Evolutionary conservation across 2,329 filamentous ascomycete species (phyloP).

Genomic region (Fusarium concolor): DNA sequence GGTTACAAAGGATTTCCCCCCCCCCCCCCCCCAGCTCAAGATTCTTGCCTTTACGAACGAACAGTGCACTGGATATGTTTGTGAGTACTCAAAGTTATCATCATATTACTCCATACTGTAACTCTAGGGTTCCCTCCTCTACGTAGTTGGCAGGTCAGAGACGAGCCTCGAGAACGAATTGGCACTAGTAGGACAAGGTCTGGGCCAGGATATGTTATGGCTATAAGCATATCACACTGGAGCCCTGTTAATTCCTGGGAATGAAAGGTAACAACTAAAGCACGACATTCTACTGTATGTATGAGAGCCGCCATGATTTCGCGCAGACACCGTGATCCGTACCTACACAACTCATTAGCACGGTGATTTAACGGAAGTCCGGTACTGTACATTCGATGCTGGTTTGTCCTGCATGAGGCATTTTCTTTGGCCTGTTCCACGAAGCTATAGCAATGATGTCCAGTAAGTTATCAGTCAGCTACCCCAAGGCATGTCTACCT

Average conservation of each 20-base stretch:
- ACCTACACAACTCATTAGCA: neutral
- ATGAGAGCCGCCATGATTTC: neutral
- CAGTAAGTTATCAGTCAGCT: neutral
- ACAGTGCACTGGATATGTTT: neutral
- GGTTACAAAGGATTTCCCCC: no score
- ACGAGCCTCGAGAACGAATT: slow-evolving; percentile 5
- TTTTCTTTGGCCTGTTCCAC: neutral
- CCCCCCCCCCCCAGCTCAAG: neutral
- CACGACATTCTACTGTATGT: slow-evolving; percentile 7
- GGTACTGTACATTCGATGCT: neutral
- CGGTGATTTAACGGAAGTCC: neutral
- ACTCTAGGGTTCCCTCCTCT: neutral
- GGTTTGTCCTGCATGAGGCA: neutral
- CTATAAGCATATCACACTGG: slow-evolving; percentile 35
- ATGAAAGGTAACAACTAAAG: slow-evolving; percentile 8
- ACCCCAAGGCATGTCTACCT: neutral
- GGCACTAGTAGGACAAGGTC: slow-evolving; percentile 22
- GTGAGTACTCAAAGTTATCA: neutral
- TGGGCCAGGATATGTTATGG: slow-evolving; percentile 7
- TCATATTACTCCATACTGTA: neutral
- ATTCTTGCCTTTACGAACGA: neutral
- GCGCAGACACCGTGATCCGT: neutral
- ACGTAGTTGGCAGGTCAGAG: neutral
- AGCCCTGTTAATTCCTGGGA: neutral
- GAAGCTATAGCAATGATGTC: neutral